Percentiles rank a stretch among this genome's conserved stretches.
phyloP scores from a whole-genome alignment of 2,329 filamentous ascomycete species.

The Penicillium italicum region DNA sequence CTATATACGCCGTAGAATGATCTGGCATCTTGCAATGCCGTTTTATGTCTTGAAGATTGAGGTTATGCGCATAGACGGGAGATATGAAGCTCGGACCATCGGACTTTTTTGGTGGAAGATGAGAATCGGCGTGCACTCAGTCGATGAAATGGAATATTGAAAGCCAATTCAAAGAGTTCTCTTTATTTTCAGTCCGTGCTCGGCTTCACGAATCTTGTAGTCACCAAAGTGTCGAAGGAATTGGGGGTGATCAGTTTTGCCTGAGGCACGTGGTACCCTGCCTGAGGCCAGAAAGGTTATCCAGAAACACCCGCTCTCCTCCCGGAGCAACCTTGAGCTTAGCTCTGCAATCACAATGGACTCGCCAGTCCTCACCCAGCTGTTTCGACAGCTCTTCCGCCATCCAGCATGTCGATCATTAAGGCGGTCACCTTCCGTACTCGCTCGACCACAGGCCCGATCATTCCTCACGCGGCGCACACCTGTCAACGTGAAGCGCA shows the following conservation, averaged over 20 bases:
- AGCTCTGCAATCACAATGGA: slow-evolving; percentile 59
- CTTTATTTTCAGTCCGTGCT: no score
- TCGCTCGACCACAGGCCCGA: slow-evolving; percentile 34
- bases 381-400: slow-evolving; percentile 82
- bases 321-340: slow-evolving; percentile 6
- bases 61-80: slow-evolving; percentile 9
- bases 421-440: slow-evolving; percentile 35
- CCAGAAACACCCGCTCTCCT: slow-evolving; percentile 12
- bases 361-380: slow-evolving; percentile 69
- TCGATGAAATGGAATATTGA: neutral
- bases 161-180: neutral
- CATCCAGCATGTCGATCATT: slow-evolving; percentile 63
- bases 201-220: neutral
- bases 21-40: slow-evolving; percentile 30
- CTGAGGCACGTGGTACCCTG: slow-evolving; percentile 6
- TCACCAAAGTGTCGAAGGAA: neutral
- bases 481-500: slow-evolving; percentile 40
- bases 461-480: slow-evolving; percentile 35
- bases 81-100: slow-evolving; percentile 41
- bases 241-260: neutral
- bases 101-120: slow-evolving; percentile 5
- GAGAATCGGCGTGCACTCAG: neutral
- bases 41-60: slow-evolving; percentile 10
- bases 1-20: slow-evolving; percentile 52
- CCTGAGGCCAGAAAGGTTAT: slow-evolving; percentile 12